Base-by-base conservation (phyloP, 1,139 yeast genomes). In the Taphrina communis region DNA sequence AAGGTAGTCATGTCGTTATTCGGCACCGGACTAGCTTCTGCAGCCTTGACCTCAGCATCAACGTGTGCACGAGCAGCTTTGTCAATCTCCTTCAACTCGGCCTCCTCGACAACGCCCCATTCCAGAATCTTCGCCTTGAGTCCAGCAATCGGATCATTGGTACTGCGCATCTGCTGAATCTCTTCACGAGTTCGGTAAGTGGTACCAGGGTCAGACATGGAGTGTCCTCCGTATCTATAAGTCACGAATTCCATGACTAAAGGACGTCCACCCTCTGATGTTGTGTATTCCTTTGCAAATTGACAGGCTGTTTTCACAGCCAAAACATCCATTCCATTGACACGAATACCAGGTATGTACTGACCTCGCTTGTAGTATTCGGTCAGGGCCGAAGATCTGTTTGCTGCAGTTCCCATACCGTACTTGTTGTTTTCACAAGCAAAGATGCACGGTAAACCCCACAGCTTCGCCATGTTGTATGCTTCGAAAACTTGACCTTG, bases 321-420 rank as follows among this genome's bases (percentile, higher is more conserved):
- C 77, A 94, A 82, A 74, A 90, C 90, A 80, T 94, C 98, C 99
- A 94, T 94, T 83, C 99, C 99, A 80, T 94, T 94, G 77, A 94
- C 90, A 84, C 93, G 94, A 78, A 94, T 85, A 83, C 99, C 99
- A 74, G 99, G 99, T 75, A 94, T 94, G 84, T 92, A 94, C 83
- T 94, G 99, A 78, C 98, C 99, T 83, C 99, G 92, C 88, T 94
- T 91, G 87, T 89, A 90, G 86, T 92, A 94, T 77, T 94, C 98
- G 71, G 96, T 88, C 85, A 92, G 82, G 66, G 99, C 99, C 70
- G 97, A 92, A 17, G 98, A 91, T 83, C 99, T 88, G 68, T 96
- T 82, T 70, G 98, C 98, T 74, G 99, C 83, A 69, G 99, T 94
- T 83, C 99, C 99, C 99, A 94, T 94, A 85, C 99, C 99, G 80